Base-by-base conservation (phyloP, 1,284 basidiomycete species). In the Vanrija sp. region DNA sequence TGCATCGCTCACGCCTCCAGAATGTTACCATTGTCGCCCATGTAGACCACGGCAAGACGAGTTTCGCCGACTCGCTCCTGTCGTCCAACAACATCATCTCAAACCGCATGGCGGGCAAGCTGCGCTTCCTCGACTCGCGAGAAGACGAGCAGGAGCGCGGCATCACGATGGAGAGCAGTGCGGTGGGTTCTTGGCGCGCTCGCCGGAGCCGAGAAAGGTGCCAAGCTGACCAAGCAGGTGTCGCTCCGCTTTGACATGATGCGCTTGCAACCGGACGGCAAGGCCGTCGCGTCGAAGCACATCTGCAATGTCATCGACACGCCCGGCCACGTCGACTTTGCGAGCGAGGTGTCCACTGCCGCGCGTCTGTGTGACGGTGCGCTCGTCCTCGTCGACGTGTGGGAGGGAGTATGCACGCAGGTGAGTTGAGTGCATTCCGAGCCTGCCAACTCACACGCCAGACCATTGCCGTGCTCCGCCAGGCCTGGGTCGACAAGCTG, bases 81-180 rank as follows among this genome's bases (percentile, higher is more conserved):
- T 95, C 95, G 3, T 90, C 95, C 25, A 98, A 98, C 78, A 95
- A 93, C 68, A 98, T 99, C 72, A 98, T 99, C 68, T 97, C 94
- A 0, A 78, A 86, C 4, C 80, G 90, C 43, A 88, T 98, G 85
- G 96, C 94, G 0, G 96, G 96, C 20, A 98, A 97, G 75, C 85
- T 98, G 71, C 82, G 96, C 53, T 98, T 96, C 74, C 80, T 98
- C 45, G 96, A 99, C 73, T 92, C 88, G 55, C 81, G 96, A 62
- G 93, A 96, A 71, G 96, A 98, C 67, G 96, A 99, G 72, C 95
- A 98, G 71, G 87, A 98, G 76, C 80, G 96, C 46, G 96, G 96
- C 1, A 98, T 99, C 61, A 98, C 96, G 0, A 98, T 99, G 95
- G 94, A 99, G 76, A 90, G 88, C 61, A 94, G 90, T 70, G 93